Percentiles rank a stretch among this genome's conserved stretches.
phyloP scores from a whole-genome alignment of 1,139 yeast genomes.

The Kazachstania sp. region DNA sequence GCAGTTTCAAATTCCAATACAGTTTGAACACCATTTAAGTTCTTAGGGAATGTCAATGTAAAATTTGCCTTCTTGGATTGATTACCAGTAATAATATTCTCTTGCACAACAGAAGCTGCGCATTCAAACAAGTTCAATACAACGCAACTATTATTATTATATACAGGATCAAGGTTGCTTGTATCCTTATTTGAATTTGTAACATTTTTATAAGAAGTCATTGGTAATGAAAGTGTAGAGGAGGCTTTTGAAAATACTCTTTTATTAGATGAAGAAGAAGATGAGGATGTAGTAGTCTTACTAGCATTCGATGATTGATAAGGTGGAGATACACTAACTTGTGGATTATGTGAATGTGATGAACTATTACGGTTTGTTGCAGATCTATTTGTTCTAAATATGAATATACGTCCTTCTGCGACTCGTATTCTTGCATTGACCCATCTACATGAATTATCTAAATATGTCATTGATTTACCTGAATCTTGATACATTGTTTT shows the following conservation, averaged over 20 bases:
- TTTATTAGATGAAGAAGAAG: not conserved
- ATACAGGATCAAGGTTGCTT: constrained; percentile 6
- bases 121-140: constrained; percentile 21
- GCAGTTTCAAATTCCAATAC: constrained; percentile 39
- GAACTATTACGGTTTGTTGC: no score
- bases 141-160: constrained; percentile 5
- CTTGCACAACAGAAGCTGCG: constrained; percentile 21
- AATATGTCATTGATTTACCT: constrained; percentile 13
- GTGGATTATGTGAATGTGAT: not conserved
- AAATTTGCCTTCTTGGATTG: constrained; percentile 26
- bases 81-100: constrained; percentile 18
- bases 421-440: constrained; percentile 17
- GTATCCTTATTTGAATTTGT: constrained; percentile 14
- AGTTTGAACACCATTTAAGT: constrained; percentile 25
- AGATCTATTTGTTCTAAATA: constrained; percentile 8
- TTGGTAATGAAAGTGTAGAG: not conserved
- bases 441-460: constrained; percentile 18
- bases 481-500: constrained; percentile 12
- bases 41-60: constrained; percentile 32
- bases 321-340: not conserved
- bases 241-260: constrained; percentile 1
- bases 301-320: not conserved
- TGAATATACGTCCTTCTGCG: constrained; percentile 23
- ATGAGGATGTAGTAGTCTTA: not conserved
- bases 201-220: not conserved